Percentiles rank a stretch among this genome's conserved stretches.
These are phyloP conservation scores for Chrysoporthe austroafricana DNA, from an alignment of 2,329 filamentous ascomycete genomes.

Conservation along the genomic window DNA sequence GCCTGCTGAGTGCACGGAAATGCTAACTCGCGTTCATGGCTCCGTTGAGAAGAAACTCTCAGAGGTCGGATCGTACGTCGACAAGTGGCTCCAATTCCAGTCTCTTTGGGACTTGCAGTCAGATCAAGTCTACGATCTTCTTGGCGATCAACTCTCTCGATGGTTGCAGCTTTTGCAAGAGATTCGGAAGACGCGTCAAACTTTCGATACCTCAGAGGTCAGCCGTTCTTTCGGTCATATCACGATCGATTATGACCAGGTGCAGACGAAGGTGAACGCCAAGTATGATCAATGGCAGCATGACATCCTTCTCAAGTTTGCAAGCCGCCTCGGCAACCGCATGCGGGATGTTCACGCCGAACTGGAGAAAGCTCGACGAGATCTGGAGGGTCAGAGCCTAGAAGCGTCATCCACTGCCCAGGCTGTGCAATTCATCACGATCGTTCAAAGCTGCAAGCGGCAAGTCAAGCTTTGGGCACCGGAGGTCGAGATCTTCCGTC, in stretches of 20 bases:
- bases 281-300: constrained; percentile 99
- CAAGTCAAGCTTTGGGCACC: constrained; percentile 94
- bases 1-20: constrained; percentile 78
- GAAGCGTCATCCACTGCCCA: constrained; percentile 95
- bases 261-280: constrained; percentile 97
- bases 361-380: constrained; percentile 85
- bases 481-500: constrained; percentile 93
- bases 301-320: constrained; percentile 94
- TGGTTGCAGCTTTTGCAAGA: constrained; percentile 98
- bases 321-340: constrained; percentile 80
- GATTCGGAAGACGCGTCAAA: constrained; percentile 91
- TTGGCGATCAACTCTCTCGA: constrained; percentile 87
- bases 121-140: constrained; percentile 89
- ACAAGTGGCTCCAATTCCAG: constrained; percentile 98
- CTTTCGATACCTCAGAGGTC: constrained; percentile 96
- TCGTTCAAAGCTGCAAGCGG: constrained; percentile 93
- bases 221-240: constrained; percentile 92
- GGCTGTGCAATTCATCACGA: constrained; percentile 97
- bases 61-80: constrained; percentile 83
- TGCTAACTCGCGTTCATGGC: constrained; percentile 78
- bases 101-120: constrained; percentile 97
- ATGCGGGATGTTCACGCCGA: constrained; percentile 93
- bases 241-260: constrained; percentile 96
- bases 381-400: constrained; percentile 88
- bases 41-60: constrained; percentile 82